phyloP scores from a whole-genome alignment of 2,329 filamentous ascomycete genomes.

The Cladorrhinum sp. region DNA sequence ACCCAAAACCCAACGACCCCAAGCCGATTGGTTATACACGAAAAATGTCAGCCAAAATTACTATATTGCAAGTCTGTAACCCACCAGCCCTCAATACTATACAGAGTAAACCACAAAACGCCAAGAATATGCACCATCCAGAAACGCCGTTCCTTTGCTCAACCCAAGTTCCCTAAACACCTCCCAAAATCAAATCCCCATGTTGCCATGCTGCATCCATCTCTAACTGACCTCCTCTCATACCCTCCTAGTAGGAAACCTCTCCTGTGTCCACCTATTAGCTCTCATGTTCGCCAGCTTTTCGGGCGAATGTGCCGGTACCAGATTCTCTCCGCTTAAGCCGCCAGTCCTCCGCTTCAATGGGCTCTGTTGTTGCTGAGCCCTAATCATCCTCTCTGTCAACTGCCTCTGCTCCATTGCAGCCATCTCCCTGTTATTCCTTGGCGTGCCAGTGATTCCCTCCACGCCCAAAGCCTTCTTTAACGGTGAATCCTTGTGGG shows the following conservation, averaged over 20 bases:
- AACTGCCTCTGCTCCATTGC: slow-evolving; percentile 50
- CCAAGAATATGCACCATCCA: not conserved
- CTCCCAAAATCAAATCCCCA: not conserved
- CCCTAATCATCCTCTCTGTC: slow-evolving; percentile 32
- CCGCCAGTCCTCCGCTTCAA: not conserved
- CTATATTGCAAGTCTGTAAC: not conserved
- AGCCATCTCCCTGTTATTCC: slow-evolving; percentile 62
- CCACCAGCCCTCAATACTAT: not conserved
- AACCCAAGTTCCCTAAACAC: not conserved
- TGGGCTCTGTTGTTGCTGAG: slow-evolving; percentile 41
- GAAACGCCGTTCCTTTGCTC: not conserved
- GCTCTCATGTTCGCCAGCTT: slow-evolving; percentile 40
- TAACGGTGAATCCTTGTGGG: slow-evolving; percentile 76
- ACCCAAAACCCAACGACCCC: too few relatives aligned
- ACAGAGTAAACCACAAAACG: not conserved
- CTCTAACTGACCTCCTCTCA: slow-evolving; percentile 13
- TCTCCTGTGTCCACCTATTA: slow-evolving; percentile 39
- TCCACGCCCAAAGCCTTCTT: slow-evolving; percentile 70
- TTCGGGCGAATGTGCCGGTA: slow-evolving; percentile 30
- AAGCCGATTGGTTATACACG: too few relatives aligned
- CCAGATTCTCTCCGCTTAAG: not conserved
- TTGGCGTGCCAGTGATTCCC: slow-evolving; percentile 54
- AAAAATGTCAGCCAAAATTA: not conserved
- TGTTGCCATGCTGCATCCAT: not conserved
- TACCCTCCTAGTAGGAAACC: slow-evolving; percentile 37